Conservation (phyloP, 257 asterid genomes). For the Primulina huaijiensis region DNA sequence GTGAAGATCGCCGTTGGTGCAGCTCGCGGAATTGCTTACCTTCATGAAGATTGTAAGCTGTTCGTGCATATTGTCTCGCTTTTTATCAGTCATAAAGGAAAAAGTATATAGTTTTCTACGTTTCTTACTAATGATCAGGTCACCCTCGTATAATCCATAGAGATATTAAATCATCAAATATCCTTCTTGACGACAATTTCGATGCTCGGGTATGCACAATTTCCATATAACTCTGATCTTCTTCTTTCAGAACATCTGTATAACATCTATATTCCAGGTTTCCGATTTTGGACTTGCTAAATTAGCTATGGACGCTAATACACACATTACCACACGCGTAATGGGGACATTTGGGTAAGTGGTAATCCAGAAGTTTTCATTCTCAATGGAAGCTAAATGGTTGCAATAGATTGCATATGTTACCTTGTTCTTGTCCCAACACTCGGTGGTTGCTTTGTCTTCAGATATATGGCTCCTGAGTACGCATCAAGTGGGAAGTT, state of each 20-base stretch:
- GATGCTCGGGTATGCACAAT: conserved; percentile 68
- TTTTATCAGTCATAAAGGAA: not conserved
- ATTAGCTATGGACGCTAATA: conserved; percentile 54
- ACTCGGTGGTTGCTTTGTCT: conserved; percentile 12
- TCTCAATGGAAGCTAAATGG: conserved; percentile 13
- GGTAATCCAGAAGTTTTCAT: conserved; percentile 5
- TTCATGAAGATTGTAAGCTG: conserved; percentile 77
- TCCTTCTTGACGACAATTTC: conserved; percentile 63
- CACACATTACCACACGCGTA: conserved; percentile 76
- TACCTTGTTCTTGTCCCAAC: conserved; percentile 4
- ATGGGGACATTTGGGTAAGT: conserved; percentile 81
- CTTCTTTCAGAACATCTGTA: conserved; percentile 5
- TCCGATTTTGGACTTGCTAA: conserved; percentile 86
- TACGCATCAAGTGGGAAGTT: conserved; percentile 92
- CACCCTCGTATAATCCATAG: conserved; percentile 84
- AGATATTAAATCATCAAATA: conserved; percentile 83
- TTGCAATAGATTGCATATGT: conserved; percentile 14
- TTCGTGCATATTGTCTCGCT: conserved; percentile 17
- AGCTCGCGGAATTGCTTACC: conserved; percentile 84
- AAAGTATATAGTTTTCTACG: conserved; percentile 1
- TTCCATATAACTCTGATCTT: conserved; percentile 2
- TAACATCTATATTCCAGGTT: conserved; percentile 43
- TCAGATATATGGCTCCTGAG: conserved; percentile 98
- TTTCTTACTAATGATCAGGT: conserved; percentile 39
- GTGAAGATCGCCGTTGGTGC: conserved; percentile 51